Percentiles rank a stretch among this genome's conserved stretches.
Conservation (phyloP, 495 filamentous ascomycete genomes). For the Neurospora cerealis region DNA sequence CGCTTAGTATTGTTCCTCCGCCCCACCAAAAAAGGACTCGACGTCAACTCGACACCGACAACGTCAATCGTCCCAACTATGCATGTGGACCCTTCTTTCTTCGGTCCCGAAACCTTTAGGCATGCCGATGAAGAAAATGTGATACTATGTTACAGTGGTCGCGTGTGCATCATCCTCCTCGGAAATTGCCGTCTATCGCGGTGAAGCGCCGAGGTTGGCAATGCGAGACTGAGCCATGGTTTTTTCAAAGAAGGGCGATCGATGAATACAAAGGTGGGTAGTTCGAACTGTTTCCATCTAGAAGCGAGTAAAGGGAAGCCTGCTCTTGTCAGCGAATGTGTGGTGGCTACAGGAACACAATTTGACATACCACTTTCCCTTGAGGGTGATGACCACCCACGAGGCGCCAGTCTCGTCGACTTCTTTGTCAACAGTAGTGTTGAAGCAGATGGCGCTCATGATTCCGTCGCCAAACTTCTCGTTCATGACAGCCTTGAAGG, state of each 20-base stretch:
- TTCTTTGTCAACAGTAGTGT: constrained; percentile 94
- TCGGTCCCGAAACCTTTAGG: neutral
- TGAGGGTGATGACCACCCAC: constrained; percentile 81
- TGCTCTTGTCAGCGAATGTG: constrained; percentile 18
- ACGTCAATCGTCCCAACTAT: neutral
- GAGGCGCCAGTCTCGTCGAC: constrained; percentile 61
- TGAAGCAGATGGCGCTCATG: constrained; percentile 94
- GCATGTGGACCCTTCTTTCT: neutral
- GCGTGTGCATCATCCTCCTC: neutral
- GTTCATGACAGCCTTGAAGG: constrained; percentile 92
- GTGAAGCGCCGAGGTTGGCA: neutral
- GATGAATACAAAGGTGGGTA: neutral
- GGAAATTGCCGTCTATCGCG: neutral
- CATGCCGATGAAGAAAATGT: neutral
- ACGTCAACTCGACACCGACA: neutral
- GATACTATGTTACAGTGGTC: neutral
- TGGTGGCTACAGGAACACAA: neutral
- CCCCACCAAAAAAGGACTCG: neutral
- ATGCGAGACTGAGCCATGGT: neutral
- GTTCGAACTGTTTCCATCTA: constrained; percentile 15
- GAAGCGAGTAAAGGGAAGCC: constrained; percentile 57
- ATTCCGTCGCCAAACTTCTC: constrained; percentile 99
- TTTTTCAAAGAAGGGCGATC: neutral
- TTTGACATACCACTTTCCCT: constrained; percentile 80
- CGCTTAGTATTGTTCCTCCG: constrained; percentile 17